Conservation (phyloP, 78 protist species). For the Bigelowiella natans region DNA sequence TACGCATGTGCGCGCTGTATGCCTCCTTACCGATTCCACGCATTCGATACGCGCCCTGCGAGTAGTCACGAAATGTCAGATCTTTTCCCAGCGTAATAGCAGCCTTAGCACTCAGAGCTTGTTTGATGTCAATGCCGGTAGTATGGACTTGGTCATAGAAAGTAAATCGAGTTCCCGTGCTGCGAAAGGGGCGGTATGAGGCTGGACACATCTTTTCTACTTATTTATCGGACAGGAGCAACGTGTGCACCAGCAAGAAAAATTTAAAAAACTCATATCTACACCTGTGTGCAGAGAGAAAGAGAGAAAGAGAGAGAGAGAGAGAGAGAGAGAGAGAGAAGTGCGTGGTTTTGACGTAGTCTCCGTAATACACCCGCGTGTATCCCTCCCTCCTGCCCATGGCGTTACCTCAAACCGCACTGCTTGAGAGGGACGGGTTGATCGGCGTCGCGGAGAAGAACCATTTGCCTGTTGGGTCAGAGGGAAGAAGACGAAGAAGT, state of each 20-base stretch:
- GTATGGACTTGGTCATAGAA: slow-evolving; percentile 61
- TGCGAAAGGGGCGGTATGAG: slow-evolving; percentile 25
- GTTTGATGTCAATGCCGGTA: slow-evolving; percentile 68
- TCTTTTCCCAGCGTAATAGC: slow-evolving; percentile 60
- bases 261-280: too few relatives aligned
- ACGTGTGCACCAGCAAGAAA: too few relatives aligned
- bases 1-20: too few relatives aligned
- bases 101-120: slow-evolving; percentile 41
- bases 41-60: slow-evolving; percentile 15
- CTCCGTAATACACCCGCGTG: too few relatives aligned
- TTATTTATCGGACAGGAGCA: too few relatives aligned
- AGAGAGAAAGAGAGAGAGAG: too few relatives aligned
- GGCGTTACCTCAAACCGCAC: slow-evolving; percentile 14
- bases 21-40: not conserved
- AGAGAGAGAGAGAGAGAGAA: slow-evolving; percentile 30
- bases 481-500: too few relatives aligned
- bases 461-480: slow-evolving; percentile 34
- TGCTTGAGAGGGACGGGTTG: too few relatives aligned
- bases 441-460: slow-evolving; percentile 29
- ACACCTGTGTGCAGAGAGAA: too few relatives aligned
- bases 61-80: slow-evolving; percentile 37
- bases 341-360: too few relatives aligned
- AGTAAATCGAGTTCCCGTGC: slow-evolving; percentile 28
- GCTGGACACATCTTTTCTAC: slow-evolving; percentile 19
- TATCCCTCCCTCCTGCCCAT: too few relatives aligned